These are phyloP conservation scores for Mycena kentingensis DNA, from an alignment of 768 basidiomycete genomes.

Conservation along the genomic window DNA sequence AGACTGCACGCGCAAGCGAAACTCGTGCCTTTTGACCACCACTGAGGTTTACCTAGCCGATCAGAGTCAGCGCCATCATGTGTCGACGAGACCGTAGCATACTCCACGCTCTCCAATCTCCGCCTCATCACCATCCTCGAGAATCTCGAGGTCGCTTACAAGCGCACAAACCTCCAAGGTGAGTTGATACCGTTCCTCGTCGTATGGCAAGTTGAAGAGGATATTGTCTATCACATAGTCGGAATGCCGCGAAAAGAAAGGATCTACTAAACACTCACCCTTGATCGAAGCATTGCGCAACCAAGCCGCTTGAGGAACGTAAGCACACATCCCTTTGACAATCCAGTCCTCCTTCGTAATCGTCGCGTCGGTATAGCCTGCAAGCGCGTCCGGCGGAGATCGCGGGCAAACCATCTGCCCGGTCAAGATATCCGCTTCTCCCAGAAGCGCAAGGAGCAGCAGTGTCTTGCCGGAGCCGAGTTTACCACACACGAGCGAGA, in stretches of 20 bases:
- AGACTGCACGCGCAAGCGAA: constrained; percentile 82
- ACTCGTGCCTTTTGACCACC: constrained; percentile 74
- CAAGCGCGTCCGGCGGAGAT: constrained; percentile 79
- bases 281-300: constrained; percentile 72
- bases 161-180: constrained; percentile 78
- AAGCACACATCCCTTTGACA: constrained; percentile 77
- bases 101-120: constrained; percentile 89
- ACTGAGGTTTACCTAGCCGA: constrained; percentile 49
- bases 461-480: constrained; percentile 89
- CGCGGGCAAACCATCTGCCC: constrained; percentile 84
- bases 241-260: constrained; percentile 12
- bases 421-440: constrained; percentile 82
- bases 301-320: constrained; percentile 81
- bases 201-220: constrained; percentile 75
- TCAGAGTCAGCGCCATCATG: constrained; percentile 27
- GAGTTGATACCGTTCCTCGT: constrained; percentile 70
- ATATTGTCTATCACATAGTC: constrained; percentile 55
- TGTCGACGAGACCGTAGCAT: no score
- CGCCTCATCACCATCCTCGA: constrained; percentile 86
- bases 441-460: constrained; percentile 78
- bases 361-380: constrained; percentile 49
- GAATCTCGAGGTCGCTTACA: constrained; percentile 71
- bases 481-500: constrained; percentile 87
- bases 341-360: constrained; percentile 69
- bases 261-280: constrained; percentile 30